phyloP scores from a whole-genome alignment of 495 filamentous ascomycete genomes.

The Aspergillus leporis region DNA sequence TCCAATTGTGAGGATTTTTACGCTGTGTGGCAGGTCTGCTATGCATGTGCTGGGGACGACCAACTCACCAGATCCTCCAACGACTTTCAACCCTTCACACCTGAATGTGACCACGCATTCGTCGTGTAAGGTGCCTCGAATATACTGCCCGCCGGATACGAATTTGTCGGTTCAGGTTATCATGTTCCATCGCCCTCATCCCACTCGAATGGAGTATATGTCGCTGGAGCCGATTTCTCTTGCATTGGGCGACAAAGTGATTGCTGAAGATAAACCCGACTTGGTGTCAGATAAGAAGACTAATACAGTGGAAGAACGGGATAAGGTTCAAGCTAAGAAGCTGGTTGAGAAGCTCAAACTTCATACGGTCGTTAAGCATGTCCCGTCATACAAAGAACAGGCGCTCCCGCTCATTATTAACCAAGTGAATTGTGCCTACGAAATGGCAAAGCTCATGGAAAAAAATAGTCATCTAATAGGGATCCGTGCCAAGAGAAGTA shows the following conservation, averaged over 20 bases:
- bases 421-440: slow-evolving; percentile 95
- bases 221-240: slow-evolving; percentile 87
- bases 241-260: slow-evolving; percentile 75
- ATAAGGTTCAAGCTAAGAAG: slow-evolving; percentile 58
- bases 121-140: slow-evolving; percentile 59
- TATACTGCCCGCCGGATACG: slow-evolving; percentile 65
- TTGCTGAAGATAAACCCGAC: slow-evolving; percentile 28
- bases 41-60: slow-evolving; percentile 84
- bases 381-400: slow-evolving; percentile 78
- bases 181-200: slow-evolving; percentile 82
- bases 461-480: slow-evolving; percentile 84
- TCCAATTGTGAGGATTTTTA: slow-evolving; percentile 76
- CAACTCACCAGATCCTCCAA: slow-evolving; percentile 55
- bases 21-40: slow-evolving; percentile 75
- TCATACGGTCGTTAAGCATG: slow-evolving; percentile 78
- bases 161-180: slow-evolving; percentile 78
- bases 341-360: slow-evolving; percentile 88
- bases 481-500: slow-evolving; percentile 72
- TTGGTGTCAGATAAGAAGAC: slow-evolving; percentile 26
- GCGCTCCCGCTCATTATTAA: slow-evolving; percentile 81
- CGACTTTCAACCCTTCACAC: slow-evolving; percentile 64
- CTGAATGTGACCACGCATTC: slow-evolving; percentile 66
- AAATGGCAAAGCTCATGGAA: slow-evolving; percentile 78
- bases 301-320: slow-evolving; percentile 57
- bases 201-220: slow-evolving; percentile 93